phyloP scores from a whole-genome alignment of 208 protist genomes.

The Naegleria gruberi region DNA sequence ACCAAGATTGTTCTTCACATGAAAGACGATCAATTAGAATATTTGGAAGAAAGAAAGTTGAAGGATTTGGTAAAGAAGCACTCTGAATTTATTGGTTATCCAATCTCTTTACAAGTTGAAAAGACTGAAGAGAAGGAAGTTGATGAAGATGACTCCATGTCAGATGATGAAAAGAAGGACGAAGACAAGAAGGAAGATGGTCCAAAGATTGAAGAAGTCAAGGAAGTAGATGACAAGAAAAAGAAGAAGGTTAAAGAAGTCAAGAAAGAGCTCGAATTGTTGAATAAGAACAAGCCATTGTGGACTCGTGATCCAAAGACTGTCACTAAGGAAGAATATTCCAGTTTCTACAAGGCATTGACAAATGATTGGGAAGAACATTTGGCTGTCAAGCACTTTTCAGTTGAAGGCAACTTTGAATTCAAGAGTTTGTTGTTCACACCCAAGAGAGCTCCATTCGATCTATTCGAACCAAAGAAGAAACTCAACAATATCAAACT shows the following conservation, averaged over 20 bases:
- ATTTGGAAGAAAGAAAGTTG: constrained; percentile 82
- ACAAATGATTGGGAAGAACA: constrained; percentile 95
- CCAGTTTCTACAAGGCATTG: constrained; percentile 94
- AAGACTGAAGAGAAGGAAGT: constrained; percentile 86
- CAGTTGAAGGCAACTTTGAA: constrained; percentile 91
- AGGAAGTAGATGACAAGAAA: constrained; percentile 67
- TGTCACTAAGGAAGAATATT: constrained; percentile 95
- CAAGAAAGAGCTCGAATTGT: constrained; percentile 75
- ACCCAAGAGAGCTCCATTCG: constrained; percentile 89
- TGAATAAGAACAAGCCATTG: constrained; percentile 97
- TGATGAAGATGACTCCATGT: constrained; percentile 82
- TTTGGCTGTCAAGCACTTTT: constrained; percentile 93
- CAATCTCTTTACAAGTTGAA: constrained; percentile 84
- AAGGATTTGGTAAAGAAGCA: constrained; percentile 98
- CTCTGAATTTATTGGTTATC: constrained; percentile 98
- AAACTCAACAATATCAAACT: constrained; percentile 97
- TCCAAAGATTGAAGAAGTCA: constrained; percentile 61
- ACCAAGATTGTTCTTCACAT: constrained; percentile 91
- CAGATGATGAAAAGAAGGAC: constrained; percentile 69
- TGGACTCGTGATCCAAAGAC: constrained; percentile 91
- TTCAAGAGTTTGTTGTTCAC: constrained; percentile 91
- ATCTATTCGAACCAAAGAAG: constrained; percentile 94
- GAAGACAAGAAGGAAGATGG: constrained; percentile 76
- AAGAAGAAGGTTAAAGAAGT: constrained; percentile 62
- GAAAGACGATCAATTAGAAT: constrained; percentile 93